Percentiles rank a stretch among this genome's conserved stretches.
Evolutionary conservation across 768 basidiomycete genomes (phyloP).

Genomic region (Trametes villosa): DNA sequence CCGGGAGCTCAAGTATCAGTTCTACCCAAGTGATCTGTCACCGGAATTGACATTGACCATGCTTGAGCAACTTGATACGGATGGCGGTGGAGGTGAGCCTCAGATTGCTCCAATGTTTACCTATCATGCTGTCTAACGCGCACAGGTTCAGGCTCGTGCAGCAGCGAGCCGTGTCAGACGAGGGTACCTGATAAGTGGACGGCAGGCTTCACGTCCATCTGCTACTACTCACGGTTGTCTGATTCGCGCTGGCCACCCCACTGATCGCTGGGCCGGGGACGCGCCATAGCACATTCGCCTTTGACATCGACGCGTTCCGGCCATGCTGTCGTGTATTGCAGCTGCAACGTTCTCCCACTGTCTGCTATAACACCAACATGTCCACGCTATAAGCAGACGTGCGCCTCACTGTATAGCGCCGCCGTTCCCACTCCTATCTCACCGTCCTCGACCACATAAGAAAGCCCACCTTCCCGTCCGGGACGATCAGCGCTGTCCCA

Average conservation of each 20-base stretch:
- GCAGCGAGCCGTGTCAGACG: too few species aligned
- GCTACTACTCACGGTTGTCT: too few species aligned
- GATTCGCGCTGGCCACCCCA: too few species aligned
- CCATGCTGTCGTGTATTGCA: too few species aligned
- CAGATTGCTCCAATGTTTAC: neutral
- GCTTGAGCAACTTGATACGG: neutral
- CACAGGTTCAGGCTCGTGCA: neutral
- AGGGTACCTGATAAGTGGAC: too few species aligned
- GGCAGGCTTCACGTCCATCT: neutral
- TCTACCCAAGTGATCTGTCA: neutral
- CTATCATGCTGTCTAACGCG: neutral
- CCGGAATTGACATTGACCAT: neutral
- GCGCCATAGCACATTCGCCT: too few species aligned
- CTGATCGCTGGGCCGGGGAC: too few species aligned
- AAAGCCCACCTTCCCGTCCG: neutral
- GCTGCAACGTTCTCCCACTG: neutral
- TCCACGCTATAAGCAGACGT: neutral
- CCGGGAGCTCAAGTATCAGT: too few species aligned
- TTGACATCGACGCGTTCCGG: too few species aligned
- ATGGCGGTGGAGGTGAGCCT: neutral
- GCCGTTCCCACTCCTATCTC: neutral
- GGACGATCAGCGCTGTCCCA: neutral
- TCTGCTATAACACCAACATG: neutral
- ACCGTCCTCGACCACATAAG: neutral
- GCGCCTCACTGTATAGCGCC: neutral